These are phyloP conservation scores for Marchantia paleacea DNA, from an alignment of 225 moss, liverwort and hornwort genomes.

Conservation along the genomic window DNA sequence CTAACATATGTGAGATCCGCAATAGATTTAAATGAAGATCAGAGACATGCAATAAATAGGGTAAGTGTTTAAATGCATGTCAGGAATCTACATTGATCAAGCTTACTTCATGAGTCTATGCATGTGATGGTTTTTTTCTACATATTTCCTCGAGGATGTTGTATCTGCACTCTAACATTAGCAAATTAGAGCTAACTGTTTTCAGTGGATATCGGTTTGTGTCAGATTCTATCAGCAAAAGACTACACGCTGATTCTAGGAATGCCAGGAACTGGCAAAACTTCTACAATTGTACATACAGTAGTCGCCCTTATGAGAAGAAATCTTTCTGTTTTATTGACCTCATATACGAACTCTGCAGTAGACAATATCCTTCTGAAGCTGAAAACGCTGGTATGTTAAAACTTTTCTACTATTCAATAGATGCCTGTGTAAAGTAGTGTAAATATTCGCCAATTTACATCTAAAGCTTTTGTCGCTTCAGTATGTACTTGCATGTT, in stretches of 20 bases:
- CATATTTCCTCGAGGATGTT: no score
- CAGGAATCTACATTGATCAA: not conserved
- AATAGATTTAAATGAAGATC: conserved; percentile 40
- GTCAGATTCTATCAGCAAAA: conserved; percentile 43
- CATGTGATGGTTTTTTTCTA: no score
- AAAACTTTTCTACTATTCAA: not conserved
- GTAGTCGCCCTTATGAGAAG: conserved; percentile 49
- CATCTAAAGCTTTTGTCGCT: not conserved
- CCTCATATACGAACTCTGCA: conserved; percentile 55
- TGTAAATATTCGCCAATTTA: not conserved
- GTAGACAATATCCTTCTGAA: conserved; percentile 56
- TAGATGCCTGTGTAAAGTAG: not conserved
- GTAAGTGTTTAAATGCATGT: conserved; percentile 12
- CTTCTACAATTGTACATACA: conserved; percentile 54
- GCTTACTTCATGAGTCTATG: not conserved
- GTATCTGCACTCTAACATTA: not conserved
- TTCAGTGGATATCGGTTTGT: not conserved
- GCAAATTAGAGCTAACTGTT: not conserved
- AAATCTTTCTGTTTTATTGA: conserved; percentile 43
- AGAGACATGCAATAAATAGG: conserved; percentile 40
- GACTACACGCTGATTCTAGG: conserved; percentile 54
- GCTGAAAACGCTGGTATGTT: conserved; percentile 40
- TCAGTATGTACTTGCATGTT: not conserved
- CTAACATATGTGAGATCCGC: conserved; percentile 42
- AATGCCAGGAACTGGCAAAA: conserved; percentile 63